Evolutionary conservation across 805 yeast species (phyloP), one percentile per base, ranked within the genome.

Genomic region (Candida khao-thaluensis): DNA sequence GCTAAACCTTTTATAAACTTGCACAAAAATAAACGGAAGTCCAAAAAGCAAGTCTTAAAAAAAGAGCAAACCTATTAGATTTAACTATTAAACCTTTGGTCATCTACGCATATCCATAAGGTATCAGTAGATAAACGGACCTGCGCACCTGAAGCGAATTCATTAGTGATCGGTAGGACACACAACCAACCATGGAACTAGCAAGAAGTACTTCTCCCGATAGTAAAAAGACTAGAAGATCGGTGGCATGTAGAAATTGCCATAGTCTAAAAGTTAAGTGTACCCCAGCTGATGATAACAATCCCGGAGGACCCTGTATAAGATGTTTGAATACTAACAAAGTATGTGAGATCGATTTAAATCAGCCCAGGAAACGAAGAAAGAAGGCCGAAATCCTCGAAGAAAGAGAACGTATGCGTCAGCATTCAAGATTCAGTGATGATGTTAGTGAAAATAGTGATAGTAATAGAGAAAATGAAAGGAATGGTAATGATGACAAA

Each of bases 191-290:
- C n/a, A n/a, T n/a, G n/a, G n/a, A n/a, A n/a, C n/a, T n/a, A n/a
- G n/a, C n/a, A n/a, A n/a, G n/a, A n/a, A 31, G 27, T 21, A 5
- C 6, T n/a, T 31, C 35, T 3, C 35, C 35, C 4, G 35, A 31
- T 10, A 22, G 12, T 16, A 31, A 31, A 12, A 40, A 44, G n/a
- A 42, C 44, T 3, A 53, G 79, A 40, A 51, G 80, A 35, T 60
- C 81, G 0, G 79, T 76, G 10, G 85, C 85, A 1, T 81, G 86
- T 56, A 77, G 74, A 47, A 67, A 77, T n/a, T 89, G 97, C 55
- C 95, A 91, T 52, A 58, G 85, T 0, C 70, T 87, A 36, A 89
- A 89, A 54, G 96, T 89, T 23, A 79, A 83, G 50, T 89, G 97
- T 60, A 78, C 83, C 6, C 93, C 95, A 0, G 68, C 82, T 1